Percentiles rank a stretch among this genome's conserved stretches.
Evolutionary conservation across 2,329 filamentous ascomycete species (phyloP).

Genomic region (Sporothrix pallida): DNA sequence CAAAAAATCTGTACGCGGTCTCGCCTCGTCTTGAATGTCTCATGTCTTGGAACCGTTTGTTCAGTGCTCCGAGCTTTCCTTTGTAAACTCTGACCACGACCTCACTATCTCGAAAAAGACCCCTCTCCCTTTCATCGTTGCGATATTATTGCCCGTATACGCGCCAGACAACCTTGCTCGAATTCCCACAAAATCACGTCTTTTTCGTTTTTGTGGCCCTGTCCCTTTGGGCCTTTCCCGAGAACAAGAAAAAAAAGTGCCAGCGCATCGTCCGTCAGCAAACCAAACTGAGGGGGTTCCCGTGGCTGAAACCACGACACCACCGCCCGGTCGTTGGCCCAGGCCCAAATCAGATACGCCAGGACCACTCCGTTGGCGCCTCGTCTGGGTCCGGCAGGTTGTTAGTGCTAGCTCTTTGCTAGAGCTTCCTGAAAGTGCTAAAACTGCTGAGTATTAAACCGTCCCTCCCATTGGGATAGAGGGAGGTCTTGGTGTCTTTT

Average conservation of each 20-base stretch:
- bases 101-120: not conserved
- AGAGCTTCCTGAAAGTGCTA: not conserved
- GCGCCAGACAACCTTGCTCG: slow-evolving; percentile 7
- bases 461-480: not conserved
- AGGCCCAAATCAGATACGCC: slow-evolving; percentile 15
- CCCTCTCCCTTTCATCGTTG: not conserved
- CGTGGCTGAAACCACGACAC: slow-evolving; percentile 26
- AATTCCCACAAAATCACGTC: slow-evolving; percentile 21
- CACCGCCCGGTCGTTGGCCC: slow-evolving; percentile 8
- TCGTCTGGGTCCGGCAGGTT: slow-evolving; percentile 1
- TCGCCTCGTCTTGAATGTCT: not conserved
- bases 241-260: not conserved
- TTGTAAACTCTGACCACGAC: slow-evolving; percentile 8
- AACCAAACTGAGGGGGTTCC: slow-evolving; percentile 6
- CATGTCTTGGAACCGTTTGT: not conserved
- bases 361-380: slow-evolving; percentile 18
- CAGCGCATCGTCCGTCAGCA: slow-evolving; percentile 18
- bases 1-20: too few relatives aligned
- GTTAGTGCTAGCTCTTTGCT: slow-evolving; percentile 12
- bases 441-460: not conserved
- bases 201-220: slow-evolving; percentile 1
- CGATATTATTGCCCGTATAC: slow-evolving; percentile 9
- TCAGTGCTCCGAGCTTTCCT: not conserved
- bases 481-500: not conserved
- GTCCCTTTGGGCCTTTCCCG: not conserved